These are phyloP conservation scores for Colletotrichum orchidophilum DNA, from an alignment of 2,329 filamentous ascomycete species.

Conservation along the genomic window DNA sequence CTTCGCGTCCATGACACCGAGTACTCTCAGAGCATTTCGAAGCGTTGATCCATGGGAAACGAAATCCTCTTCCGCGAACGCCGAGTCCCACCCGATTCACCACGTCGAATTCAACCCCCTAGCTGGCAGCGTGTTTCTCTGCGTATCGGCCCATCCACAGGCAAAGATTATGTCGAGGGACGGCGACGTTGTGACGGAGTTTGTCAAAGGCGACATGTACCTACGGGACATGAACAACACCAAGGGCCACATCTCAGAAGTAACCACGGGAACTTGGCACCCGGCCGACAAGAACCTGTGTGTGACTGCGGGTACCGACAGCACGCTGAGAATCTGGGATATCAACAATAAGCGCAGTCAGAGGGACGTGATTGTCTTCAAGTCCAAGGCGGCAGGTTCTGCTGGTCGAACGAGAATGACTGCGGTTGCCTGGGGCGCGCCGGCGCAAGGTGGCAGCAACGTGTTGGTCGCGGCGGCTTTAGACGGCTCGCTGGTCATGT, in stretches of 20 bases:
- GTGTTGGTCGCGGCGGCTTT: constrained; percentile 84
- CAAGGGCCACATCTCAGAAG: constrained; percentile 93
- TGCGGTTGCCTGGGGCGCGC: constrained; percentile 84
- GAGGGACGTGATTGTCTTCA: constrained; percentile 94
- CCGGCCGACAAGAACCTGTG: constrained; percentile 86
- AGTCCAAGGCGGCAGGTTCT: constrained; percentile 87
- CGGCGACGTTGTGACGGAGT: constrained; percentile 85
- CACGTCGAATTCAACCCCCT: constrained; percentile 87
- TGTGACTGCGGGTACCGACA: constrained; percentile 92
- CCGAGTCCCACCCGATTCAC: constrained; percentile 89
- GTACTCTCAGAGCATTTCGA: constrained; percentile 92
- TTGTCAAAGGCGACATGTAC: constrained; percentile 99
- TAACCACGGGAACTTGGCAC: constrained; percentile 91
- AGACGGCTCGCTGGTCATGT: constrained; percentile 92
- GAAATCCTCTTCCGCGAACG: constrained; percentile 73
- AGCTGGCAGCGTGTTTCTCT: constrained; percentile 82
- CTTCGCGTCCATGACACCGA: constrained; percentile 94
- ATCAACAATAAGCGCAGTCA: constrained; percentile 90
- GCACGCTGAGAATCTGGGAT: constrained; percentile 96
- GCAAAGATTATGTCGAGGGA: constrained; percentile 90
- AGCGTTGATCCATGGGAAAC: constrained; percentile 86
- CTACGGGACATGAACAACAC: constrained; percentile 97
- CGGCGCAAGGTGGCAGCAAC: constrained; percentile 79
- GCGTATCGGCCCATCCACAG: constrained; percentile 88
- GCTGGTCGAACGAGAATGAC: constrained; percentile 95